Evolutionary conservation across 768 basidiomycete species (phyloP), one percentile per base, ranked within the genome.

Genomic region (Lactarius tabidus): DNA sequence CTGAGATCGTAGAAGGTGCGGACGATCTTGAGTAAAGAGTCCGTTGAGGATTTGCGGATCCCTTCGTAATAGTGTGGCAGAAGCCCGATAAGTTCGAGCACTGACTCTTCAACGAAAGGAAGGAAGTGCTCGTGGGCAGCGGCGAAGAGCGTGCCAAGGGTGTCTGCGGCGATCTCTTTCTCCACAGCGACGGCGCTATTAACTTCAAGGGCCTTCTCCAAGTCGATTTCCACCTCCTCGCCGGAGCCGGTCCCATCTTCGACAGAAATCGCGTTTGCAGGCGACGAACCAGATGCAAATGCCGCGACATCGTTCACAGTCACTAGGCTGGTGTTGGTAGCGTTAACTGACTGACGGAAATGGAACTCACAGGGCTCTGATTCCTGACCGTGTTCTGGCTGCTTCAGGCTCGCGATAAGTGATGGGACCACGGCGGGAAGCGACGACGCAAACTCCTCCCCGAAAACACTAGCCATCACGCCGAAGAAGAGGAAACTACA

Each of bases 401-500:
- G 94, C 69, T 85, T 84, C 77, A 91, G 89, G 73, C 91, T 95
- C 33, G 80, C 79, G 69, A 98, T 74, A 69, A 99, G 83, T 57
- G 91, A 82, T 31, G 95, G 94, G 35, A 99, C 85, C 66, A 98
- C 93, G 66, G 83, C 85, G 9, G 87, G 84, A 38, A 98, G 84
- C 77, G 94, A 98, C 2, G 83, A 82, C 2, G 93, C 88, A 71
- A 98, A 98, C 71, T 98, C 95, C 63, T 93, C 93, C 57, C 86
- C 91, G 72, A 97, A 99, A 20, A 99, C 94, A 56, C 90, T 85
- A n/a, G 95, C 91, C 91, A 99, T 95, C 68, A 96, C 94, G 62
- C 95, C 93, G 72, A 98, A 98, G 86, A 98, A 98, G 69, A 99
- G 79, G 86, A 97, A 98, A 72, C 89, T 91, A 77, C 95, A 97